Conservation (phyloP, 805 yeast species). For the Yarrowia porcina region DNA sequence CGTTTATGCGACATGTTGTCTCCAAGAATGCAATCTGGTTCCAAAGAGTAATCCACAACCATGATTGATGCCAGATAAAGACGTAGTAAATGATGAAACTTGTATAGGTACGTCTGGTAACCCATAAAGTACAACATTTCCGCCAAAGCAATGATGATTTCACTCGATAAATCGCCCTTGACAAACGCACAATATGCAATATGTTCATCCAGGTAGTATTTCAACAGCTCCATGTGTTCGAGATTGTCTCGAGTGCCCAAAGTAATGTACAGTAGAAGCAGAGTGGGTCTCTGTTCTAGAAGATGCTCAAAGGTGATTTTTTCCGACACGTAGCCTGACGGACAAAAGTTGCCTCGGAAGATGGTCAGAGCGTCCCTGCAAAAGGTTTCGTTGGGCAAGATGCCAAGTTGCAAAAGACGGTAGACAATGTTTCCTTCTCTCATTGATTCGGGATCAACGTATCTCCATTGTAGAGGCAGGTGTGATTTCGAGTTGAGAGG, state of each 20-base stretch:
- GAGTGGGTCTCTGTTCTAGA: background rate
- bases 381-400: background rate
- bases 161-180: conserved; percentile 10
- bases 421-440: conserved; percentile 6
- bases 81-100: conserved; percentile 6
- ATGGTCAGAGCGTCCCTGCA: conserved; percentile 3
- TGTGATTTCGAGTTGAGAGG: conserved; percentile 6
- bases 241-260: conserved; percentile 1
- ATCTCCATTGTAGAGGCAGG: conserved; percentile 10
- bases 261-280: conserved; percentile 7
- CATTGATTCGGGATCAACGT: background rate
- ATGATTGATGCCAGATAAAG: conserved; percentile 9
- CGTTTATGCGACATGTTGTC: conserved; percentile 12
- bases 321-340: conserved; percentile 1
- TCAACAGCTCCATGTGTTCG: conserved; percentile 20
- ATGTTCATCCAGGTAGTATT: conserved; percentile 20
- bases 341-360: conserved; percentile 4
- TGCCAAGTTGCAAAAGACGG: background rate
- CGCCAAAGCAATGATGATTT: conserved; percentile 9
- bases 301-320: background rate
- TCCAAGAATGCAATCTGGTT: background rate
- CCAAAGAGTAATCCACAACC: conserved; percentile 16
- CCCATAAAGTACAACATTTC: conserved; percentile 21
- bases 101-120: conserved; percentile 14
- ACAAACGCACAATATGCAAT: conserved; percentile 8